phyloP scores from a whole-genome alignment of 345 rosid genomes.

The Corymbia maculata region DNA sequence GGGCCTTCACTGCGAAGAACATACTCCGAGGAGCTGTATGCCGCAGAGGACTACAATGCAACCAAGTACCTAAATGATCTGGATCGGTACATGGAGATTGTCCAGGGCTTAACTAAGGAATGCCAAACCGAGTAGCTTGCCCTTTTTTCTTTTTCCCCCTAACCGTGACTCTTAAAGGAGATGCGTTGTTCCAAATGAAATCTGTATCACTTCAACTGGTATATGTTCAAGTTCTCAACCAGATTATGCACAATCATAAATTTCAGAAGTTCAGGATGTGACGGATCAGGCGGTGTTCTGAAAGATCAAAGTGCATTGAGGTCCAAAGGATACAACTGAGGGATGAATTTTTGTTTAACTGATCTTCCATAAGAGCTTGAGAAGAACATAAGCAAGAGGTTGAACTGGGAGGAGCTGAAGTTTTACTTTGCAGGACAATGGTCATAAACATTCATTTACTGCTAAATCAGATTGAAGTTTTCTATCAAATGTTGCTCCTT shows the following conservation, averaged over 20 bases:
- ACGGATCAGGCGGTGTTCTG: background rate
- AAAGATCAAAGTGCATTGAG: background rate
- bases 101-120: conserved; percentile 14
- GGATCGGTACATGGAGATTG: conserved; percentile 49
- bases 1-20: conserved; percentile 32
- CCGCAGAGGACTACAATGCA: conserved; percentile 67
- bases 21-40: conserved; percentile 58
- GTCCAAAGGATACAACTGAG: background rate
- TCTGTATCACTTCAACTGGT: background rate
- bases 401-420: background rate
- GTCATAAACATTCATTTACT: background rate
- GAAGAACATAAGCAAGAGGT: background rate
- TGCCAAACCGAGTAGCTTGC: background rate
- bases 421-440: background rate
- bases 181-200: background rate
- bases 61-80: conserved; percentile 45
- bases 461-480: background rate
- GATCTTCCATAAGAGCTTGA: background rate
- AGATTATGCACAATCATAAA: background rate
- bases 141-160: background rate
- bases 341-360: background rate
- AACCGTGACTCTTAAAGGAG: background rate
- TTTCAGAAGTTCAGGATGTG: background rate
- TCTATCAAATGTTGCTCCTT: background rate
- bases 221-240: background rate